Evolutionary conservation across 2,329 filamentous ascomycete species (phyloP).

Genomic region (Fusarium pseudoanthophilum): DNA sequence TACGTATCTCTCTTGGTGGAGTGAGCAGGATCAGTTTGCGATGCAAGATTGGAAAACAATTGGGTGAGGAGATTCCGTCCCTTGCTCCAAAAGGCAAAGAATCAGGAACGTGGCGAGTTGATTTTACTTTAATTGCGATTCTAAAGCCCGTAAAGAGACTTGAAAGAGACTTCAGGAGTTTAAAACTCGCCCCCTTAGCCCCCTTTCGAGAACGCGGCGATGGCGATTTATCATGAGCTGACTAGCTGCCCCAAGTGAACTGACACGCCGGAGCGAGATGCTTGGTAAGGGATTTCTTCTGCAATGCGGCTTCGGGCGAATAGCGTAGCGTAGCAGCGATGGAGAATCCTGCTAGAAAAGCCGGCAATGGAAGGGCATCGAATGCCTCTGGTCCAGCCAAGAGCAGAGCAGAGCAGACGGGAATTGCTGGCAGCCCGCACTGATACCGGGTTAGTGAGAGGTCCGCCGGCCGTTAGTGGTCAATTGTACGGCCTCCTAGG

Average conservation of each 20-base stretch:
- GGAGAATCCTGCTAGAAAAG: conserved; percentile 30
- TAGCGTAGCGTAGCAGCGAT: conserved; percentile 30
- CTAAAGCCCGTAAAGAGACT: conserved; percentile 3
- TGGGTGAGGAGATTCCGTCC: conserved; percentile 13
- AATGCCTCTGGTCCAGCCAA: conserved; percentile 30
- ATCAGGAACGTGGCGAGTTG: conserved; percentile 30
- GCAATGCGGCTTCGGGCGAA: conserved; percentile 26
- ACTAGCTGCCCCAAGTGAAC: conserved; percentile 37
- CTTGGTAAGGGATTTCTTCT: conserved; percentile 38
- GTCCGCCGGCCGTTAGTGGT: conserved; percentile 31
- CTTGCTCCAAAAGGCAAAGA: conserved; percentile 28
- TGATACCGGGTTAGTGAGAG: conserved; percentile 33
- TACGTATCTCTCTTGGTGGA: conserved; percentile 27
- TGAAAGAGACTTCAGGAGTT: conserved; percentile 3
- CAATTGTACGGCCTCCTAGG: conserved; percentile 18
- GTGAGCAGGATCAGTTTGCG: conserved; percentile 4
- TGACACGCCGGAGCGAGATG: conserved; percentile 34
- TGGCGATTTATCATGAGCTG: conserved; percentile 44
- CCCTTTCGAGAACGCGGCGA: conserved; percentile 35
- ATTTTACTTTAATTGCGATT: conserved; percentile 21
- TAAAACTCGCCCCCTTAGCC: conserved; percentile 34
- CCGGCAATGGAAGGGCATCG: conserved; percentile 42
- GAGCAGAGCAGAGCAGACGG: conserved; percentile 10
- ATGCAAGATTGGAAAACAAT: conserved; percentile 9
- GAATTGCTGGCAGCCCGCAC: conserved; percentile 28